A percentile compares a stretch with the other conserved stretches of the same genome.
Conservation (phyloP, 352 stramenopile genomes). For the Aphanomyces cochlioides region DNA sequence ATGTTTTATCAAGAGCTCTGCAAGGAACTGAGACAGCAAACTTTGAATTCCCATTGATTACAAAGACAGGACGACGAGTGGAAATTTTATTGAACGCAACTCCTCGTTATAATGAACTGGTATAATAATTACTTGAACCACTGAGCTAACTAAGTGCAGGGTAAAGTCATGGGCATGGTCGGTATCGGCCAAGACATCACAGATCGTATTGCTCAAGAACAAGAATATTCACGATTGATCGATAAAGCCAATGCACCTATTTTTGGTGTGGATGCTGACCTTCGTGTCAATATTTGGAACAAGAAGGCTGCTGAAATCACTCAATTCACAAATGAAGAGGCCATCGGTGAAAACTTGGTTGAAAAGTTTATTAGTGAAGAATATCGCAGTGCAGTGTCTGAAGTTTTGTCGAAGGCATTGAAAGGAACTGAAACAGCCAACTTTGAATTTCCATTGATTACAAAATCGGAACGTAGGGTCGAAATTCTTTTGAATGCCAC, state of each 20-base stretch:
- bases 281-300: slow-evolving; percentile 90
- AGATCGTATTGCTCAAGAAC: slow-evolving; percentile 78
- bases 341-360: slow-evolving; percentile 47
- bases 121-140: background rate
- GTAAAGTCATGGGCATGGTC: slow-evolving; percentile 77
- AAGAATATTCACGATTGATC: slow-evolving; percentile 71
- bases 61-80: slow-evolving; percentile 54
- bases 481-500: slow-evolving; percentile 39
- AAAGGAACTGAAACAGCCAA: slow-evolving; percentile 48
- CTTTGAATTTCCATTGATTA: slow-evolving; percentile 79
- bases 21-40: slow-evolving; percentile 67
- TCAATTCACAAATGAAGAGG: slow-evolving; percentile 67
- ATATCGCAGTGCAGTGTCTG: slow-evolving; percentile 45
- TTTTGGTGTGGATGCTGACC: slow-evolving; percentile 58
- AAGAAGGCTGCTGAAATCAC: slow-evolving; percentile 86
- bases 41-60: slow-evolving; percentile 81
- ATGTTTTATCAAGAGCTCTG: slow-evolving; percentile 56
- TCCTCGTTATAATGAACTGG: slow-evolving; percentile 49
- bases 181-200: slow-evolving; percentile 85
- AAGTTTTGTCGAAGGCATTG: slow-evolving; percentile 28
- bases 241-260: slow-evolving; percentile 33
- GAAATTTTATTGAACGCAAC: slow-evolving; percentile 73
- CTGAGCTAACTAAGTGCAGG: slow-evolving; percentile 26
- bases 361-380: slow-evolving; percentile 55
- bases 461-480: slow-evolving; percentile 43